phyloP scores from a whole-genome alignment of 768 basidiomycete genomes.

The Xerocomus brunneocitrinus region DNA sequence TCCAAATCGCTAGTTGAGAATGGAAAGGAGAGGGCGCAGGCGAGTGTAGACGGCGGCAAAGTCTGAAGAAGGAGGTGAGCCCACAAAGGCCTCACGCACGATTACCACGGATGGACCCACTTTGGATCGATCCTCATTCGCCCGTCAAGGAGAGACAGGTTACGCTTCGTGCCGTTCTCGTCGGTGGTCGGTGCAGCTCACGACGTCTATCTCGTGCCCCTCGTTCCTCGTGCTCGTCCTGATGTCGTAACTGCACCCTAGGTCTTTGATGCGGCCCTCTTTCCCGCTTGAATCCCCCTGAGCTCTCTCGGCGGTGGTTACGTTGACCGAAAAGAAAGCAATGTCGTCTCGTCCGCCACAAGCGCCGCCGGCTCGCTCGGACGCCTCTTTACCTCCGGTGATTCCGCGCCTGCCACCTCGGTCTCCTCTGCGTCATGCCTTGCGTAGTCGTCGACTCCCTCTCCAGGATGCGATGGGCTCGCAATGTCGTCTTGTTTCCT shows the following conservation, averaged over 20 bases:
- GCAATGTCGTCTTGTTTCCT: constrained; percentile 39
- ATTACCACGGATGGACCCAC: constrained; percentile 36
- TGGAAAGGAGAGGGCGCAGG: not conserved
- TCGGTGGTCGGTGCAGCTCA: constrained; percentile 46
- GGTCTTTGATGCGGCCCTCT: constrained; percentile 59
- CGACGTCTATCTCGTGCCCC: constrained; percentile 24
- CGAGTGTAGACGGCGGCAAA: not conserved
- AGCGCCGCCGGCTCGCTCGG: constrained; percentile 54
- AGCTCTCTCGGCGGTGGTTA: constrained; percentile 45
- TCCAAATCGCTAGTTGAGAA: not conserved
- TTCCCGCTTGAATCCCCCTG: constrained; percentile 51
- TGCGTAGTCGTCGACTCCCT: constrained; percentile 43
- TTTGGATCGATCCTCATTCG: constrained; percentile 49
- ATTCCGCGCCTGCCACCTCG: constrained; percentile 60
- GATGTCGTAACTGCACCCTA: constrained; percentile 31
- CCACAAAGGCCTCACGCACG: not conserved
- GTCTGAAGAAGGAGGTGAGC: not conserved
- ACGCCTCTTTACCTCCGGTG: constrained; percentile 53
- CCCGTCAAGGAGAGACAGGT: constrained; percentile 42
- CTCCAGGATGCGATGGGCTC: constrained; percentile 44
- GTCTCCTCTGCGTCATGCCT: constrained; percentile 40
- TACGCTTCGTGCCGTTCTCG: constrained; percentile 47
- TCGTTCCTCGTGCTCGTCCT: not conserved
- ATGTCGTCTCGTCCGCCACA: constrained; percentile 15
- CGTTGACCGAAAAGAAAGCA: constrained; percentile 63